These are phyloP conservation scores for Choiromyces venosus DNA, from an alignment of 495 filamentous ascomycete genomes.

Conservation along the genomic window DNA sequence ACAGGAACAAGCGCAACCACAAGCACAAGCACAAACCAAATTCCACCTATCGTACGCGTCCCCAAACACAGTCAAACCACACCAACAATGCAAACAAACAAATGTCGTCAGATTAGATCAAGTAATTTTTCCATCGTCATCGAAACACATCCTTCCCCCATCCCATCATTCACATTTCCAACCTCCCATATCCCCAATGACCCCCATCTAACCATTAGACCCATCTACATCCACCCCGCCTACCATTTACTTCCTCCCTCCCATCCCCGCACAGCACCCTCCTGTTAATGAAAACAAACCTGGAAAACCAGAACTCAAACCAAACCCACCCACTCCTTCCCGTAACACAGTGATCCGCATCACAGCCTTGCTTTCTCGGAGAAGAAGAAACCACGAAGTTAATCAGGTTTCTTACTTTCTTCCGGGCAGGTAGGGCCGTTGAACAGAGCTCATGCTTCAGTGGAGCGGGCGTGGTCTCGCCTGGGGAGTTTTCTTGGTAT, in stretches of 20 bases:
- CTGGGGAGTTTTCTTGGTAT: neutral
- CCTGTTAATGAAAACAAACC: neutral
- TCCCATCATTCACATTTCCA: neutral
- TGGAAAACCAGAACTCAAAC: neutral
- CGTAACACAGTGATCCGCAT: neutral
- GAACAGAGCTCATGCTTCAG: neutral
- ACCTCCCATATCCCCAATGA: neutral
- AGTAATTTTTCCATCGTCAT: slow-evolving; percentile 38
- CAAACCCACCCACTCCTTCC: neutral
- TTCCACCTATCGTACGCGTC: slow-evolving; percentile 14
- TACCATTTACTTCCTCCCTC: neutral
- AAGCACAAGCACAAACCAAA: neutral
- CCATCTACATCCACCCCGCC: slow-evolving; percentile 7
- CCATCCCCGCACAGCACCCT: neutral
- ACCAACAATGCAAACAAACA: slow-evolving; percentile 17
- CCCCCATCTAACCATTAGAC: slow-evolving; percentile 2
- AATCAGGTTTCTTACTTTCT: slow-evolving; percentile 1
- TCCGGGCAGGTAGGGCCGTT: neutral
- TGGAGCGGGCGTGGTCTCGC: neutral
- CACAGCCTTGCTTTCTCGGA: neutral
- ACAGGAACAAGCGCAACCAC: neutral
- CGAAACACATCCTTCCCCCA: slow-evolving; percentile 14
- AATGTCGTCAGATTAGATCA: slow-evolving; percentile 44
- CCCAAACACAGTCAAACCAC: slow-evolving; percentile 8
- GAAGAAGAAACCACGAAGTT: neutral